phyloP scores from a whole-genome alignment of 345 rosid species.

The Ailanthus altissimus region DNA sequence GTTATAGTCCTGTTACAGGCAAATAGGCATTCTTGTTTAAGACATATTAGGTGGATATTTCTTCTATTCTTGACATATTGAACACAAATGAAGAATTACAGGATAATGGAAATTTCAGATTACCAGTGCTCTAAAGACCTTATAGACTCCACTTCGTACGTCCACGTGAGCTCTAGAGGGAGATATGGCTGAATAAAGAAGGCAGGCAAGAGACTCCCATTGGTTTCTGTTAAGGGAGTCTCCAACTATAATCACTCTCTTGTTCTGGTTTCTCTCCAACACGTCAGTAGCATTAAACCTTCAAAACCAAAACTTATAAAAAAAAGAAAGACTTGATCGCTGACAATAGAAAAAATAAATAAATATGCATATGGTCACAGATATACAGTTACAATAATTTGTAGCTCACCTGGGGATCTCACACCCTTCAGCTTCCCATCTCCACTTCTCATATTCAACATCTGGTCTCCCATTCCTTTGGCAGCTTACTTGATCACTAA shows the following conservation, averaged over 20 bases:
- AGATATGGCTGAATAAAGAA: constrained; percentile 47
- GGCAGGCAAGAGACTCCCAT: constrained; percentile 61
- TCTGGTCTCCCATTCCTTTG: constrained; percentile 53
- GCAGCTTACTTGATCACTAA: constrained; percentile 52
- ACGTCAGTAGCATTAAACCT: constrained; percentile 51
- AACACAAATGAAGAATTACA: background rate
- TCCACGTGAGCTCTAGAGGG: constrained; percentile 31
- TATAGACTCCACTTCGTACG: constrained; percentile 6
- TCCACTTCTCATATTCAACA: constrained; percentile 51
- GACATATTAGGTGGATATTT: too few species aligned
- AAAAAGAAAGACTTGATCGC: background rate
- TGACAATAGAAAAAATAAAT: background rate
- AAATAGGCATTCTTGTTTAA: background rate
- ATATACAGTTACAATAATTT: background rate
- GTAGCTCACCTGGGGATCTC: constrained; percentile 40
- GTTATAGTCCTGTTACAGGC: constrained; percentile 39
- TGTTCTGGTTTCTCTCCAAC: constrained; percentile 51
- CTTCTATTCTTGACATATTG: background rate
- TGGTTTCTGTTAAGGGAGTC: constrained; percentile 62
- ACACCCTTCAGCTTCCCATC: constrained; percentile 51
- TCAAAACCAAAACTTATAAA: constrained; percentile 12
- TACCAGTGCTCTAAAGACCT: constrained; percentile 47
- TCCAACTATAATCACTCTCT: constrained; percentile 53
- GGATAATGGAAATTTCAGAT: background rate
- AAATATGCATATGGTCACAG: background rate